Evolutionary conservation across 345 rosid genomes (phyloP).

Genomic region (Eucalyptus curtisii): DNA sequence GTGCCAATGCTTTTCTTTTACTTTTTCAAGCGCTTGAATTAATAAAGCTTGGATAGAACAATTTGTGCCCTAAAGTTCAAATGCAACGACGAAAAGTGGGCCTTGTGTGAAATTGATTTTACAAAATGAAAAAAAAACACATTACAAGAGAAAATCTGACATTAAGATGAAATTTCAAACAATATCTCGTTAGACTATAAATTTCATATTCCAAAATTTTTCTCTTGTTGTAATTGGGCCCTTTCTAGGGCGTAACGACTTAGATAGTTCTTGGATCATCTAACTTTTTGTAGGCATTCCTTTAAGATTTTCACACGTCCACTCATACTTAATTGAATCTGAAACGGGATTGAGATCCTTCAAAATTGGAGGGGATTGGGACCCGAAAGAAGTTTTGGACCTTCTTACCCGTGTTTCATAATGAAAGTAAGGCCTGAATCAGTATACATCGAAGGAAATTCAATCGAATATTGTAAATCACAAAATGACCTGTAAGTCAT

Average conservation of each 20-base stretch:
- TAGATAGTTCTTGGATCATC: neutral
- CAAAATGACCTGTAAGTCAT: neutral
- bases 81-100: neutral
- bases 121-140: neutral
- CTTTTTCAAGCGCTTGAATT: neutral
- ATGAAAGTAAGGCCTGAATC: neutral
- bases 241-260: neutral
- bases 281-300: neutral
- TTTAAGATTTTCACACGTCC: neutral
- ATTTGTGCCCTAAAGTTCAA: neutral
- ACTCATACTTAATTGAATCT: neutral
- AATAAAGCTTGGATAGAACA: neutral
- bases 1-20: neutral
- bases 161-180: neutral
- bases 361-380: neutral
- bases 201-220: neutral
- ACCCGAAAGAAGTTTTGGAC: neutral
- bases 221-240: neutral
- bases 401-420: neutral
- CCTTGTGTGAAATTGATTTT: neutral
- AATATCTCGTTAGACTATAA: neutral
- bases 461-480: neutral
- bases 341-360: neutral
- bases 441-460: neutral
- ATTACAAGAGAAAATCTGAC: neutral